Evolutionary conservation across 441 rosid genomes (phyloP).

Genomic region (Daphne laureola): DNA sequence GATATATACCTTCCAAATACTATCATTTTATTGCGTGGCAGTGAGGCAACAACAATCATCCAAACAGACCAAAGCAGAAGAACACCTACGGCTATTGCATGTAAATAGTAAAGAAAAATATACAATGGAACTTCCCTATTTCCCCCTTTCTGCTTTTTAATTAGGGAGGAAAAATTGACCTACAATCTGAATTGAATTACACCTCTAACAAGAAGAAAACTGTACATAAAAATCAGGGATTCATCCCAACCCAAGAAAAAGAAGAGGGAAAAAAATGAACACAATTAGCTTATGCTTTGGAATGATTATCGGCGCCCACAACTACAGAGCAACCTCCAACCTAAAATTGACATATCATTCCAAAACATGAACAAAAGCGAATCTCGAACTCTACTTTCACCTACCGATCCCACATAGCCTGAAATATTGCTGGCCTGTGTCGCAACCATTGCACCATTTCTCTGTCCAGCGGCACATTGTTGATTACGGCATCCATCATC

Average conservation of each 20-base stretch:
- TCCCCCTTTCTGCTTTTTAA: conserved; percentile 13
- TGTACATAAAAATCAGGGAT: conserved; percentile 74
- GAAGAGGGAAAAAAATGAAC: too few species aligned
- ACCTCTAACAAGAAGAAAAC: conserved; percentile 35
- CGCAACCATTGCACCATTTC: conserved; percentile 88
- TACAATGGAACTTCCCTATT: background rate
- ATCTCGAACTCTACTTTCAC: conserved; percentile 12
- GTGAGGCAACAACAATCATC: too few species aligned
- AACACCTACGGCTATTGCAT: too few species aligned
- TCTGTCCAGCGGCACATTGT: conserved; percentile 47
- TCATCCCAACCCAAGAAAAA: too few species aligned
- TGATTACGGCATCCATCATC: conserved; percentile 72
- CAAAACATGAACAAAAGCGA: conserved; percentile 24
- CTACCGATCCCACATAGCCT: conserved; percentile 75
- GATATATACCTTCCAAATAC: too few species aligned
- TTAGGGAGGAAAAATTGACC: conserved; percentile 19
- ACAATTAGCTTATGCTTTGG: conserved; percentile 16
- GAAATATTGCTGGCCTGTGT: conserved; percentile 61
- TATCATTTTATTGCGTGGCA: too few species aligned
- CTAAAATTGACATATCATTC: conserved; percentile 34
- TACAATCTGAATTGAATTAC: conserved; percentile 40
- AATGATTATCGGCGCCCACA: conserved; percentile 40
- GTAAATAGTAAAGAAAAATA: too few species aligned
- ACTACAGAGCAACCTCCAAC: conserved; percentile 34
- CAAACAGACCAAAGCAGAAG: too few species aligned